phyloP scores from a whole-genome alignment of 1,139 yeast genomes.

The Sugiyamaella neomexicana region DNA sequence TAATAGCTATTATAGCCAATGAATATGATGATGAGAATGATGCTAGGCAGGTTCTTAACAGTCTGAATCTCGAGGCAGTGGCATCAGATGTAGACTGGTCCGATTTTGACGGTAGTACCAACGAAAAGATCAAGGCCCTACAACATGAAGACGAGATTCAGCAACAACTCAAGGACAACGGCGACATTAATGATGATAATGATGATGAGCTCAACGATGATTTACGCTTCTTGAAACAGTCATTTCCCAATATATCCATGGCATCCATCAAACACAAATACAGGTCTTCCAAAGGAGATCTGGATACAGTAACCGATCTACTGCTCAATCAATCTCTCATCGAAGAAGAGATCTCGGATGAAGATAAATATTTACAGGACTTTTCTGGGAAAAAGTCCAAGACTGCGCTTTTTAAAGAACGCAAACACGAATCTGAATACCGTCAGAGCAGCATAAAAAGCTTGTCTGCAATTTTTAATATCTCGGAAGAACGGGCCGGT shows the following conservation, averaged over 20 bases:
- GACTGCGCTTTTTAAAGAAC: conserved; percentile 1
- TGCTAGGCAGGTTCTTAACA: conserved; percentile 9
- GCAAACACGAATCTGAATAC: conserved; percentile 2
- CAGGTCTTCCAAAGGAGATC: conserved; percentile 25
- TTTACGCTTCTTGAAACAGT: conserved; percentile 25
- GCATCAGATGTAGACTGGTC: conserved; percentile 18
- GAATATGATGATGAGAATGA: conserved; percentile 13
- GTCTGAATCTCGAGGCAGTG: conserved; percentile 15
- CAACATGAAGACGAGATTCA: not conserved
- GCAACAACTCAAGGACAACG: not conserved
- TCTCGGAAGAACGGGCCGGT: conserved; percentile 18
- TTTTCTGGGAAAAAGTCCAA: not conserved
- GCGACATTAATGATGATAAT: not conserved
- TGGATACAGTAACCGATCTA: conserved; percentile 31
- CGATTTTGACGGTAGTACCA: conserved; percentile 6
- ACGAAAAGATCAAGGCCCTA: not conserved
- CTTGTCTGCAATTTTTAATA: conserved; percentile 2
- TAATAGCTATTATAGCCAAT: conserved; percentile 10
- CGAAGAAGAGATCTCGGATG: conserved; percentile 23
- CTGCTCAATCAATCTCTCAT: conserved; percentile 30
- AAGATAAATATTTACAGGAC: conserved; percentile 12
- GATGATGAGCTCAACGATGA: conserved; percentile 15
- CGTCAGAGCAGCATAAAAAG: conserved; percentile 3
- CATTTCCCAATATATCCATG: conserved; percentile 31
- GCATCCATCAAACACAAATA: conserved; percentile 25